Evolutionary conservation across 257 asterid species (phyloP).

Genomic region (Nicotiana knightiana): DNA sequence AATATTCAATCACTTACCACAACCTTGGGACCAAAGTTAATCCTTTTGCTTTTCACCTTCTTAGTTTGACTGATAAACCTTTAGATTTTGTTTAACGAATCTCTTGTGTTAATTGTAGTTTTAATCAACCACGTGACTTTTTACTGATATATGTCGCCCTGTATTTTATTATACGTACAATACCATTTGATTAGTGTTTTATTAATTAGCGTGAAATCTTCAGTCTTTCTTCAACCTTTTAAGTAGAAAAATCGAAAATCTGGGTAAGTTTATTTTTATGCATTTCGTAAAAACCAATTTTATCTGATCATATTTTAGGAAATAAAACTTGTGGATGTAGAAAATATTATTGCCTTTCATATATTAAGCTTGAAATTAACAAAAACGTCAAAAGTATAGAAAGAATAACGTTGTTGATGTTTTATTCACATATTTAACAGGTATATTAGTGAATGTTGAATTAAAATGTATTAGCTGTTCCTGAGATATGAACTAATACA

Average conservation of each 20-base stretch:
- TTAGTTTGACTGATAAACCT: conserved; percentile 18
- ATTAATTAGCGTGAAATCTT: not conserved
- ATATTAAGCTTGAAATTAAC: not conserved
- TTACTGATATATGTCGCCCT: not conserved
- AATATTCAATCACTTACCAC: not conserved
- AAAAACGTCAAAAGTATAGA: not conserved
- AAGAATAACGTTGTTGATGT: not conserved
- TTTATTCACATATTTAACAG: not conserved
- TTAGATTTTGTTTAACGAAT: not conserved
- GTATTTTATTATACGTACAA: too few relatives aligned
- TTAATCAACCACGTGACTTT: not conserved
- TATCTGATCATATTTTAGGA: not conserved
- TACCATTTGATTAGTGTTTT: not conserved
- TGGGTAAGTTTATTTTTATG: not conserved
- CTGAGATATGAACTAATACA: not conserved
- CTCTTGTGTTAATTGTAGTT: not conserved
- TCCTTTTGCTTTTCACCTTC: conserved; percentile 31
- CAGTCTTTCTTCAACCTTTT: not conserved
- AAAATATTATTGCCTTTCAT: not conserved
- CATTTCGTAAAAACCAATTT: not conserved
- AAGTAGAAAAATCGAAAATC: not conserved
- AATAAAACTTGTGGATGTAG: not conserved
- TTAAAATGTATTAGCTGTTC: not conserved
- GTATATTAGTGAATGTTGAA: not conserved
- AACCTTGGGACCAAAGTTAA: conserved; percentile 28